Evolutionary conservation across 257 asterid genomes (phyloP).

Genomic region (Penstemon davidsonii): DNA sequence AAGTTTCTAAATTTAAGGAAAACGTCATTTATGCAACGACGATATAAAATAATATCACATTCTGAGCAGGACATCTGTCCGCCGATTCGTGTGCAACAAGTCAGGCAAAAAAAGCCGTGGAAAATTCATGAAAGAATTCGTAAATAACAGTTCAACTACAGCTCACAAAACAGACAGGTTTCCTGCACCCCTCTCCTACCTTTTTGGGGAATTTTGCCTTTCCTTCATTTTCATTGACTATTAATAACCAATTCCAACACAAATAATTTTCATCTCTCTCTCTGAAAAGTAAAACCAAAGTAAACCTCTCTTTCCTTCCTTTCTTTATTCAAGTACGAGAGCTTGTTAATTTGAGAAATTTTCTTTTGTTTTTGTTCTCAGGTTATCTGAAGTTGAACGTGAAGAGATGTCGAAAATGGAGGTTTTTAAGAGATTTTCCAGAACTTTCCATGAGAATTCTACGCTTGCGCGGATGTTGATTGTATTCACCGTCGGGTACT

Average conservation of each 20-base stretch:
- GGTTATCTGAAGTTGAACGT: slow-evolving; percentile 30
- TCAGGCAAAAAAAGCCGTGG: slow-evolving; percentile 3
- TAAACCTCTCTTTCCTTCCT: slow-evolving; percentile 3
- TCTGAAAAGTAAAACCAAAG: slow-evolving; percentile 11
- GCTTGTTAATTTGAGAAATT: not conserved
- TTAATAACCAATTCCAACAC: not conserved
- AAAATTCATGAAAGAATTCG: not conserved
- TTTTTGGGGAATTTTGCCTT: slow-evolving; percentile 27
- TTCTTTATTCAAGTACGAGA: not conserved
- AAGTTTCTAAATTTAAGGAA: too few relatives aligned
- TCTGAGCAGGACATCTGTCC: too few relatives aligned
- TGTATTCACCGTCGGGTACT: slow-evolving; percentile 66
- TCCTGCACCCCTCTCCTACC: slow-evolving; percentile 30
- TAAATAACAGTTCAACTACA: slow-evolving; percentile 30
- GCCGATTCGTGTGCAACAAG: slow-evolving; percentile 34
- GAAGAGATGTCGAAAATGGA: slow-evolving; percentile 44
- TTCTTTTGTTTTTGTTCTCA: slow-evolving; percentile 10
- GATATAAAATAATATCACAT: too few relatives aligned
- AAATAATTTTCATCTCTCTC: slow-evolving; percentile 22
- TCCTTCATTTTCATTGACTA: not conserved
- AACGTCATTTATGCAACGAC: too few relatives aligned
- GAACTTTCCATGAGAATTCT: slow-evolving; percentile 57
- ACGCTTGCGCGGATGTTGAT: slow-evolving; percentile 56
- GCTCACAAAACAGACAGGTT: slow-evolving; percentile 27
- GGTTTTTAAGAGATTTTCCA: slow-evolving; percentile 54